Conservation (phyloP, 2,329 filamentous ascomycete species). For the Penicillium concentricum region DNA sequence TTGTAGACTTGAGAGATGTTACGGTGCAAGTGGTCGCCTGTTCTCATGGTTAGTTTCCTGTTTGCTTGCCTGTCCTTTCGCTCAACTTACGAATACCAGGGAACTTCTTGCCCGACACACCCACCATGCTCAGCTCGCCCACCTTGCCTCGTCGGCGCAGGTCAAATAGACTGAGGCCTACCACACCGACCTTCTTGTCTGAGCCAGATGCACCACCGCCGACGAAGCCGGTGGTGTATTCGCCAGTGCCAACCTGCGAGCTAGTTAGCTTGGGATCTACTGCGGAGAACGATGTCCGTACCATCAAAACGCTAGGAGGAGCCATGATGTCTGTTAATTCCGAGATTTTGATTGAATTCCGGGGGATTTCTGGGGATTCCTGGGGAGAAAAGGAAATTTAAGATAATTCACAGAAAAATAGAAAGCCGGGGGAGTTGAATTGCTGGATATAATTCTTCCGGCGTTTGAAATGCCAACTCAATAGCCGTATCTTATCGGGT, state of each 20-base stretch:
- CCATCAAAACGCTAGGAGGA: slow-evolving; percentile 68
- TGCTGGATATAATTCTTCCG: slow-evolving; percentile 27
- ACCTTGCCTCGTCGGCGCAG: slow-evolving; percentile 86
- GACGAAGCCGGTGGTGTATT: slow-evolving; percentile 96
- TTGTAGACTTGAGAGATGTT: slow-evolving; percentile 91
- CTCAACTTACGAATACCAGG: slow-evolving; percentile 74
- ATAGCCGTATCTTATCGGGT: slow-evolving; percentile 30
- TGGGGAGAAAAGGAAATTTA: slow-evolving; percentile 4
- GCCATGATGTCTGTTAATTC: slow-evolving; percentile 45
- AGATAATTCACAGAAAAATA: slow-evolving; percentile 1
- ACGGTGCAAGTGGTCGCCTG: slow-evolving; percentile 77
- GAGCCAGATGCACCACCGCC: slow-evolving; percentile 78
- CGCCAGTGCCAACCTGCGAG: slow-evolving; percentile 76
- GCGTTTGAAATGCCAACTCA: slow-evolving; percentile 24
- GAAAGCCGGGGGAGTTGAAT: slow-evolving; percentile 7
- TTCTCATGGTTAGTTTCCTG: slow-evolving; percentile 5
- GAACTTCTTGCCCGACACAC: slow-evolving; percentile 84
- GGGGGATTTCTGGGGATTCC: neutral
- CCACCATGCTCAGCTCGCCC: slow-evolving; percentile 81
- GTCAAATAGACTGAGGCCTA: slow-evolving; percentile 86
- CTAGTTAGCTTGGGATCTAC: slow-evolving; percentile 6
- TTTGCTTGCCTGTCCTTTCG: neutral
- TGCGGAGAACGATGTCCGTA: slow-evolving; percentile 33
- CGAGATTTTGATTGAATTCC: neutral
- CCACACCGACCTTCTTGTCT: slow-evolving; percentile 95